Evolutionary conservation across 805 yeast species (phyloP).

Genomic region (Pichia membranifaciens): DNA sequence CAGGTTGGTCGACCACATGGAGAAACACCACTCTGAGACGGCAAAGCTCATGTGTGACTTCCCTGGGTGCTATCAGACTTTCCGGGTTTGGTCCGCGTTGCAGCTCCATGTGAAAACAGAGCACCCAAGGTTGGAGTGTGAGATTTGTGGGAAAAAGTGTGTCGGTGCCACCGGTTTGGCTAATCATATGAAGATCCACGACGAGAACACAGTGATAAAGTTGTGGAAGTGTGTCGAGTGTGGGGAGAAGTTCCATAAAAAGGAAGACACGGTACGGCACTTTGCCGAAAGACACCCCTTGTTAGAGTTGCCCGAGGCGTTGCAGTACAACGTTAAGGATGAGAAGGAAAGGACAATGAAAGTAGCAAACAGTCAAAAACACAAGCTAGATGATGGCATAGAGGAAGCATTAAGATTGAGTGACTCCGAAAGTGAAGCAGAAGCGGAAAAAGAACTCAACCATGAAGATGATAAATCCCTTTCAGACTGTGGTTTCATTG

Average conservation of each 20-base stretch:
- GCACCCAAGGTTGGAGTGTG: slow-evolving; percentile 67
- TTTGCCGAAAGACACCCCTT: slow-evolving; percentile 39
- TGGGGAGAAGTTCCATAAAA: slow-evolving; percentile 44
- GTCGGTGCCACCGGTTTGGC: slow-evolving; percentile 65
- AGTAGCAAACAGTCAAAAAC: neutral
- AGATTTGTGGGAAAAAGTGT: slow-evolving; percentile 62
- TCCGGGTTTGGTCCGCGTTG: slow-evolving; percentile 68
- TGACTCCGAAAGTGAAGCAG: no score
- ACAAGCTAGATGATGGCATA: neutral
- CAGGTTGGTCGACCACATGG: slow-evolving; percentile 59
- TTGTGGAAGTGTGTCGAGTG: slow-evolving; percentile 66
- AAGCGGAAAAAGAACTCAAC: neutral
- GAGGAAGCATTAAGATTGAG: no score
- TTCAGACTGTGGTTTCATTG: slow-evolving; percentile 8
- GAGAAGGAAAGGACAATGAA: slow-evolving; percentile 3
- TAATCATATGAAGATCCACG: slow-evolving; percentile 72
- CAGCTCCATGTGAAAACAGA: slow-evolving; percentile 64
- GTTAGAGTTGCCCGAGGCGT: slow-evolving; percentile 15
- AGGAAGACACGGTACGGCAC: slow-evolving; percentile 53
- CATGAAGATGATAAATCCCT: neutral
- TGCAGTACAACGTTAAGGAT: slow-evolving; percentile 8
- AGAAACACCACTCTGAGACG: slow-evolving; percentile 52
- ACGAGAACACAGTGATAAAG: slow-evolving; percentile 42
- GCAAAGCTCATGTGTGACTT: slow-evolving; percentile 53
- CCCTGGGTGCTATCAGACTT: slow-evolving; percentile 53